Conservation (phyloP, 2,329 filamentous ascomycete species). For the Pseudocercospora fijiensis region DNA sequence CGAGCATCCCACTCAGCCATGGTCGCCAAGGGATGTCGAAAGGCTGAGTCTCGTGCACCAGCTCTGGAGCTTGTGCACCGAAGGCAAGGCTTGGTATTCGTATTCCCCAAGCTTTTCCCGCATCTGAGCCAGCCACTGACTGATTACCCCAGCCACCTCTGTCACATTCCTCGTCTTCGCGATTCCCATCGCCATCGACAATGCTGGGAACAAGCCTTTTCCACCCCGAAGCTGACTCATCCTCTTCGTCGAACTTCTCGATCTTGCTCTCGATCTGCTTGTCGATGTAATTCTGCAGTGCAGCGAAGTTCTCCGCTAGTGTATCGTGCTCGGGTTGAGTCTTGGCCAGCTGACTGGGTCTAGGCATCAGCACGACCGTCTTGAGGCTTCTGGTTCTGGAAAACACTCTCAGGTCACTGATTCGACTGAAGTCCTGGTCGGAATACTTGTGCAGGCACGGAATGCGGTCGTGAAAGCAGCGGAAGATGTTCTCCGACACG, state of each 20-base stretch:
- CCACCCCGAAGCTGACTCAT: background rate
- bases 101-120: too few species aligned
- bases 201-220: too few species aligned
- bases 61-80: too few species aligned
- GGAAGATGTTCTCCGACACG: background rate
- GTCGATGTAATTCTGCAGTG: background rate
- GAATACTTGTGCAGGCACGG: background rate
- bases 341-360: background rate
- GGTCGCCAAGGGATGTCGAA: background rate
- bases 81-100: too few species aligned
- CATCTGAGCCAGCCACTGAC: too few species aligned
- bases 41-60: too few species aligned
- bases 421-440: background rate
- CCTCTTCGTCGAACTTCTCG: background rate
- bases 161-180: too few species aligned
- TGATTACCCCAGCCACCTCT: too few species aligned
- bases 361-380: background rate
- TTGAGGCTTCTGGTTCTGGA: background rate
- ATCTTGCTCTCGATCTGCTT: background rate
- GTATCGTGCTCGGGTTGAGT: background rate
- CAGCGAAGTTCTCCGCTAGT: background rate
- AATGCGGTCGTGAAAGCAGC: background rate
- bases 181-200: too few species aligned
- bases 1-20: background rate
- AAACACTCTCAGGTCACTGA: background rate